These are phyloP conservation scores for Phlyctochytrium arcticum DNA, from an alignment of 192 early-diverging fungal species.

Conservation along the genomic window DNA sequence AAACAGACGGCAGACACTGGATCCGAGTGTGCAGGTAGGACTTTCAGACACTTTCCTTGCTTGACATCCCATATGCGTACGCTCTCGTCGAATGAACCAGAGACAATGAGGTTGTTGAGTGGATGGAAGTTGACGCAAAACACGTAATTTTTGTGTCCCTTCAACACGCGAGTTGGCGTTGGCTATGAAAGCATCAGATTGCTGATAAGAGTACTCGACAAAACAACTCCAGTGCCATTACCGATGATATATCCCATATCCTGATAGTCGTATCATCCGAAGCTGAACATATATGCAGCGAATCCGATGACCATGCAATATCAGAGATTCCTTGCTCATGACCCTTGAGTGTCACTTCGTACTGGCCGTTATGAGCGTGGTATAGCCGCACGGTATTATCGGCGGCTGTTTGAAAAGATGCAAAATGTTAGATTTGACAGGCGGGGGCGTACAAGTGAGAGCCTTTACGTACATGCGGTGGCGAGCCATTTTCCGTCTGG, in stretches of 20 bases:
- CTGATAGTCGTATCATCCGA: slow-evolving; percentile 95
- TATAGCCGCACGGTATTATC: slow-evolving; percentile 95
- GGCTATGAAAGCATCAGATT: slow-evolving; percentile 35
- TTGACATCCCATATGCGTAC: slow-evolving; percentile 96
- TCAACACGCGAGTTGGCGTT: slow-evolving; percentile 67
- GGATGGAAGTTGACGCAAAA: slow-evolving; percentile 98
- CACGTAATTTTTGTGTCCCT: slow-evolving; percentile 94
- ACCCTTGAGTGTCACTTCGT: slow-evolving; percentile 80
- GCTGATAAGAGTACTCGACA: neutral
- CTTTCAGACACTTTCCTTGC: slow-evolving; percentile 86
- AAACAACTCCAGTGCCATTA: slow-evolving; percentile 26
- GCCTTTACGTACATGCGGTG: slow-evolving; percentile 77
- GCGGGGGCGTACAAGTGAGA: neutral
- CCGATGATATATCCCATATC: slow-evolving; percentile 83
- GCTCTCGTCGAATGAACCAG: slow-evolving; percentile 96
- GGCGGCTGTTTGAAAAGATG: slow-evolving; percentile 55
- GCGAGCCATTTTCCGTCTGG: slow-evolving; percentile 98
- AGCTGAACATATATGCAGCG: slow-evolving; percentile 78
- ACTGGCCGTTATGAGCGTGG: slow-evolving; percentile 81
- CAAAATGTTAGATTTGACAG: neutral
- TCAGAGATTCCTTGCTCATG: slow-evolving; percentile 93
- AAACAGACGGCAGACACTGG: slow-evolving; percentile 95
- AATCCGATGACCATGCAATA: slow-evolving; percentile 93
- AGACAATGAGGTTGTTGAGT: slow-evolving; percentile 87
- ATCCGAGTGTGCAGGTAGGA: slow-evolving; percentile 90